Evolutionary conservation across 805 yeast genomes (phyloP).

Genomic region (Metschnikowia colocasiae): DNA sequence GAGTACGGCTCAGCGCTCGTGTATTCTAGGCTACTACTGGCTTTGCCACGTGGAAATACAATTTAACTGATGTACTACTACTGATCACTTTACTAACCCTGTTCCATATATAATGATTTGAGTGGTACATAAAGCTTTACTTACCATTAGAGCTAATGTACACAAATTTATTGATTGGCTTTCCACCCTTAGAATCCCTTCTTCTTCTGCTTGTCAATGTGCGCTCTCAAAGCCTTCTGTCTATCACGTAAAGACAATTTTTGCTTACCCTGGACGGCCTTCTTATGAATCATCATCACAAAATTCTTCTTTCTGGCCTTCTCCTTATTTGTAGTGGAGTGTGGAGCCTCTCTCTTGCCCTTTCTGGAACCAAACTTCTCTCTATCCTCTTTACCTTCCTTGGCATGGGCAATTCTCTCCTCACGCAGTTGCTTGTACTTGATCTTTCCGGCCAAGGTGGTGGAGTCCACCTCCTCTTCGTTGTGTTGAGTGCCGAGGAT

Average conservation of each 20-base stretch:
- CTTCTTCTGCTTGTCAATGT: conserved; percentile 86
- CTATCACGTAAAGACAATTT: conserved; percentile 86
- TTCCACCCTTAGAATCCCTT: conserved; percentile 52
- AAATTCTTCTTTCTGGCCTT: conserved; percentile 98
- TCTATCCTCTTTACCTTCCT: conserved; percentile 91
- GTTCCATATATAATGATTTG: conserved; percentile 11
- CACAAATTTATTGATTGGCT: background rate
- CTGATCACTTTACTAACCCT: conserved; percentile 4
- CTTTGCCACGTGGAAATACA: conserved; percentile 9
- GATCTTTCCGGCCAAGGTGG: conserved; percentile 69
- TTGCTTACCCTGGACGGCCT: conserved; percentile 90
- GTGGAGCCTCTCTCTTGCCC: conserved; percentile 72
- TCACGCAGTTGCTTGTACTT: conserved; percentile 84
- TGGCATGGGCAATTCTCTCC: conserved; percentile 81
- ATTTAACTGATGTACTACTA: conserved; percentile 15
- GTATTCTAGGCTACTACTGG: background rate
- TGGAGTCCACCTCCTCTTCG: conserved; percentile 85
- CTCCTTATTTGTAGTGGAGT: conserved; percentile 91
- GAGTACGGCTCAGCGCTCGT: background rate
- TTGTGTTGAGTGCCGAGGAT: conserved; percentile 60
- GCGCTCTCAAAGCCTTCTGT: conserved; percentile 82
- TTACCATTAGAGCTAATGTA: background rate
- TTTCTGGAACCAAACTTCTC: conserved; percentile 85
- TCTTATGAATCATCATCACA: conserved; percentile 97
- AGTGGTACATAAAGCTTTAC: background rate